These are phyloP conservation scores for Gossypium ekmanianum DNA, from an alignment of 345 rosid species.

Conservation along the genomic window DNA sequence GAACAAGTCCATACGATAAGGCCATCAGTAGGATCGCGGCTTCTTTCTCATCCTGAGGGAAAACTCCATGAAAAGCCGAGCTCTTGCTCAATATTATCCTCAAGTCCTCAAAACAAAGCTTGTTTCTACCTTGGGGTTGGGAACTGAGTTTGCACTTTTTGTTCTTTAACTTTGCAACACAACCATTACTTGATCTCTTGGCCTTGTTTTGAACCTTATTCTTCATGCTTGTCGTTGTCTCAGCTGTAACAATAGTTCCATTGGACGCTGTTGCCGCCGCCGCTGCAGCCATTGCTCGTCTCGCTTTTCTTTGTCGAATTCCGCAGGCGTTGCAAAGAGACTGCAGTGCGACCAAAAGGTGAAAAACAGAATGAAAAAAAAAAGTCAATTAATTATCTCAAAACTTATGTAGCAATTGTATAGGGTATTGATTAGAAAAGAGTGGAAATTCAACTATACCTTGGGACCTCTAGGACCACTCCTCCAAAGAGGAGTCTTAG, in stretches of 20 bases:
- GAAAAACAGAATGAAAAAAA: neutral
- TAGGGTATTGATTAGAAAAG: neutral
- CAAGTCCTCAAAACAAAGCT: constrained; percentile 72
- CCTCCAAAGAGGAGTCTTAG: constrained; percentile 97
- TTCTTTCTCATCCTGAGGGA: constrained; percentile 97
- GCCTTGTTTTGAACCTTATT: constrained; percentile 36
- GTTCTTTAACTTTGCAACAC: constrained; percentile 34
- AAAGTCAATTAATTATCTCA: neutral
- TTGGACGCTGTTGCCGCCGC: constrained; percentile 32
- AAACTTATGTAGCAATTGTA: neutral
- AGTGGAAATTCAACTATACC: constrained; percentile 36
- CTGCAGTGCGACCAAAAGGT: constrained; percentile 44
- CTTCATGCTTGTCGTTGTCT: constrained; percentile 17
- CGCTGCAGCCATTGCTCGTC: constrained; percentile 61
- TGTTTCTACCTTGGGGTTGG: constrained; percentile 30
- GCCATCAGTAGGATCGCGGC: constrained; percentile 97
- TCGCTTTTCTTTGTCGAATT: constrained; percentile 86
- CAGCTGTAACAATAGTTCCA: constrained; percentile 16
- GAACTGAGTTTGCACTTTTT: constrained; percentile 32
- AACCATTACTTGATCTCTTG: constrained; percentile 27
- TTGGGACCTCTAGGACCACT: constrained; percentile 96
- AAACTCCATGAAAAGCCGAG: constrained; percentile 66
- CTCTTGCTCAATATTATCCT: constrained; percentile 59
- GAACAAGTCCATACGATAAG: constrained; percentile 79
- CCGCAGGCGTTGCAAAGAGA: constrained; percentile 96